phyloP scores from a whole-genome alignment of 2,329 filamentous ascomycete species.

The Metarhizium album region DNA sequence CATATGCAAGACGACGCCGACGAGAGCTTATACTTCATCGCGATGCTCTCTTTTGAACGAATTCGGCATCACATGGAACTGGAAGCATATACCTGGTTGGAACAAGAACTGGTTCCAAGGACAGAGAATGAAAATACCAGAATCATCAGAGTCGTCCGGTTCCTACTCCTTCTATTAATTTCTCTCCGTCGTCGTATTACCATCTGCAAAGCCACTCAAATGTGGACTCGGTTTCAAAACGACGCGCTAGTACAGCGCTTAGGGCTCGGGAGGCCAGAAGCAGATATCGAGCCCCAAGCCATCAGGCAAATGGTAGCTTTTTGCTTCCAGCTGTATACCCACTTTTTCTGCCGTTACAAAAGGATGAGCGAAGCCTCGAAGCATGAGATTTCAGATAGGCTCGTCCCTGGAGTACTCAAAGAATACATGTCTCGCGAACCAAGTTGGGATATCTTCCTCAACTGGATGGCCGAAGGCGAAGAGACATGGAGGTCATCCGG shows the following conservation, averaged over 20 bases:
- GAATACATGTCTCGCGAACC: background rate
- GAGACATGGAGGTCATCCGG: background rate
- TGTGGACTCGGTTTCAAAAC: background rate
- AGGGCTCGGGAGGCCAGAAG: background rate
- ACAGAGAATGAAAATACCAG: background rate
- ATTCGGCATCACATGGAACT: background rate
- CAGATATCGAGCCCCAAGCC: background rate
- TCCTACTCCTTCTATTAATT: background rate
- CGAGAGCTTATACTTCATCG: background rate
- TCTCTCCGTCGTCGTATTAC: constrained; percentile 1
- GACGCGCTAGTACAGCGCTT: background rate
- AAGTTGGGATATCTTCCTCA: no score
- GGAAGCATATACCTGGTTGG: background rate
- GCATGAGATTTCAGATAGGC: background rate
- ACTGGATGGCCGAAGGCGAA: background rate
- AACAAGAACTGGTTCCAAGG: background rate
- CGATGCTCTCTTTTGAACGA: background rate
- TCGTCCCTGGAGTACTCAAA: background rate
- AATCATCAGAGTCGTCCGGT: background rate
- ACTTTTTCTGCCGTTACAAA: background rate
- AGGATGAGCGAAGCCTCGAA: background rate
- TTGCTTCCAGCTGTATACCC: background rate
- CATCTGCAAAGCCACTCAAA: background rate
- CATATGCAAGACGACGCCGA: background rate
- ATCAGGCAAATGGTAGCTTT: background rate